Evolutionary conservation across 129 eudicot genomes (phyloP).

Genomic region (Flaveria sonorensis): DNA sequence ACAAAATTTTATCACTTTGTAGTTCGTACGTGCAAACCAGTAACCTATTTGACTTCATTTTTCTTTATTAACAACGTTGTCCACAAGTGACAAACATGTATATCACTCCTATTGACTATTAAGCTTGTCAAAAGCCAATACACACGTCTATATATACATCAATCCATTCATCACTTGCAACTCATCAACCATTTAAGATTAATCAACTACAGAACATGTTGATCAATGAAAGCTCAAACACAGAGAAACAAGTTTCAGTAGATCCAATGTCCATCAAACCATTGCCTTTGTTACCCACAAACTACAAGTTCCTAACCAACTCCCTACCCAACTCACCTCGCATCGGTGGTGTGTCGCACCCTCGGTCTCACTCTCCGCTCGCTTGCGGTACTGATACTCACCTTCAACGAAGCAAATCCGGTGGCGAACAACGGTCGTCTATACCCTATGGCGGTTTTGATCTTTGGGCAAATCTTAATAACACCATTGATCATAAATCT

Average conservation of each 20-base stretch:
- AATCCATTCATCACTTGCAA: slow-evolving; percentile 5
- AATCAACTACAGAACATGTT: slow-evolving; percentile 21
- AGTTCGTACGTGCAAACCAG: slow-evolving; percentile 40
- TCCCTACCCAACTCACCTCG: slow-evolving; percentile 65
- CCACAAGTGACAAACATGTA: slow-evolving; percentile 31
- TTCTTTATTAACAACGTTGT: neutral
- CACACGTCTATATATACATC: neutral
- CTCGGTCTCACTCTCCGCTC: slow-evolving; percentile 38
- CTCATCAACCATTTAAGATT: neutral
- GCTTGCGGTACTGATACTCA: slow-evolving; percentile 42
- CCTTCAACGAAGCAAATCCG: slow-evolving; percentile 68
- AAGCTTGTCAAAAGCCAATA: slow-evolving; percentile 17
- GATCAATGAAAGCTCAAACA: slow-evolving; percentile 37
- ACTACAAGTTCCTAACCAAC: slow-evolving; percentile 51
- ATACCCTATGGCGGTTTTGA: slow-evolving; percentile 55
- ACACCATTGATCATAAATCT: neutral
- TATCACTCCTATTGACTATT: slow-evolving; percentile 33
- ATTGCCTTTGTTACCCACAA: slow-evolving; percentile 51
- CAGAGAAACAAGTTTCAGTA: slow-evolving; percentile 63
- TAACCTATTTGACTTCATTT: slow-evolving; percentile 30
- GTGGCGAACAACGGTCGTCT: slow-evolving; percentile 55
- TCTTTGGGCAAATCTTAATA: slow-evolving; percentile 45
- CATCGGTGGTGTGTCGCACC: slow-evolving; percentile 6
- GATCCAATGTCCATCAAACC: slow-evolving; percentile 64
- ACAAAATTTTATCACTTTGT: slow-evolving; percentile 6